Evolutionary conservation across 2,329 filamentous ascomycete genomes (phyloP), one percentile per base, ranked within the genome.

Genomic region (Ilyonectria destructans): DNA sequence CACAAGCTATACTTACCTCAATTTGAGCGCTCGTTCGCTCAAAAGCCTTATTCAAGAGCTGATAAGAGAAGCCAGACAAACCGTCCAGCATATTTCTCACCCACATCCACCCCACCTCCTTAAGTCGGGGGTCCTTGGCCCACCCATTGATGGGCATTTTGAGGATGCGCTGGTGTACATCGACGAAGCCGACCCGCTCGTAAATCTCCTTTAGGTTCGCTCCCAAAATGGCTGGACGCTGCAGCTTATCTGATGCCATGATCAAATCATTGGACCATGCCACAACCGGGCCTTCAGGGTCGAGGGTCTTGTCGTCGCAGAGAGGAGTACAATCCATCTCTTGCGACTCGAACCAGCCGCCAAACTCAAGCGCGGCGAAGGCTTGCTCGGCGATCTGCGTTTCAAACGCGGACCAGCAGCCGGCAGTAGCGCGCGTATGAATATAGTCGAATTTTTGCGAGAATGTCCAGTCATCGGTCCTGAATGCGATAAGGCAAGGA

Each of bases 391-490:
- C 86, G 26, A 88, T 79, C 45, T 87, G 81, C 0, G 70, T 71
- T 55, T 84, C 80, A 69, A 85, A 85, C 51, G 84, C 78, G 8
- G 79, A 75, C 83, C 85, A 88, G 70, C 84, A 86, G 19, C 84
- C 85, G 3, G 82, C 70, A 0, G 85, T 85, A 21, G 82, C 76
- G 33, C 86, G 83, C 0, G 83, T 84, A 74, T 89, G 86, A 46
- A 89, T 84, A 69, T 85, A 88, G 71, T 89, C 86, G 60, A 88
- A 85, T 1, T 85, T 82, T 61, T 89, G 85, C 2, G 85, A 84
- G 75, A 82, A 85, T 46, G 82, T 79, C 85, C 85, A 87, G 5
- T 43, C 40, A 17, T 71, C 69, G 80, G 79, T 65, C 85, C 83
- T 10, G 80, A 77, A n/a, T 83, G n/a, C 31, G 12, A 51, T n/a